Evolutionary conservation across 768 basidiomycete genomes (phyloP).

Genomic region (Clathrus columnatus): DNA sequence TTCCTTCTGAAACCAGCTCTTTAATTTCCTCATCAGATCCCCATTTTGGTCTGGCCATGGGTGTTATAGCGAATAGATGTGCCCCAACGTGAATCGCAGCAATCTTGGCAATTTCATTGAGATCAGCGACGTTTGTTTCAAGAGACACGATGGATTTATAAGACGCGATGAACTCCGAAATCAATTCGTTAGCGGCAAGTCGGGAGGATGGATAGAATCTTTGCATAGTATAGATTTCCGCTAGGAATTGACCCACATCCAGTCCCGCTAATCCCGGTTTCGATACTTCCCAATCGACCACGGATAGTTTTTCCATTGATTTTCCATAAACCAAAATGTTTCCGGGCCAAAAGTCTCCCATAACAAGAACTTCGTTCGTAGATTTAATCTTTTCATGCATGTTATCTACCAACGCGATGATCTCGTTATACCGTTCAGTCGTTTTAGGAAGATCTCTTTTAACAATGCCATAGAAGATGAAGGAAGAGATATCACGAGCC

Average conservation of each 20-base stretch:
- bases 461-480: background rate
- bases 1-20: conserved; percentile 42
- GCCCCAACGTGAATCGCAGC: conserved; percentile 42
- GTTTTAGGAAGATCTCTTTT: background rate
- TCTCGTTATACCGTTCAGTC: background rate
- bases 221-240: conserved; percentile 45
- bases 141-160: conserved; percentile 25
- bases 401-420: background rate
- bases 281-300: conserved; percentile 60
- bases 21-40: conserved; percentile 38
- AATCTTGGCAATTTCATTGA: conserved; percentile 10
- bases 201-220: conserved; percentile 36
- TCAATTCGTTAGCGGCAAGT: conserved; percentile 27
- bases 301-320: conserved; percentile 32
- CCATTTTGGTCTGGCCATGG: conserved; percentile 36
- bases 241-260: conserved; percentile 60
- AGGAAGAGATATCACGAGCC: background rate
- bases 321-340: conserved; percentile 45
- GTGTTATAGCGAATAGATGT: conserved; percentile 45
- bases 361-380: conserved; percentile 14
- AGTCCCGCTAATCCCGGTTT: conserved; percentile 47
- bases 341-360: conserved; percentile 72
- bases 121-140: conserved; percentile 16
- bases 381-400: background rate
- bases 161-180: conserved; percentile 37